Conservation (phyloP, 1,139 yeast species). For the Kazachstania sp. region DNA sequence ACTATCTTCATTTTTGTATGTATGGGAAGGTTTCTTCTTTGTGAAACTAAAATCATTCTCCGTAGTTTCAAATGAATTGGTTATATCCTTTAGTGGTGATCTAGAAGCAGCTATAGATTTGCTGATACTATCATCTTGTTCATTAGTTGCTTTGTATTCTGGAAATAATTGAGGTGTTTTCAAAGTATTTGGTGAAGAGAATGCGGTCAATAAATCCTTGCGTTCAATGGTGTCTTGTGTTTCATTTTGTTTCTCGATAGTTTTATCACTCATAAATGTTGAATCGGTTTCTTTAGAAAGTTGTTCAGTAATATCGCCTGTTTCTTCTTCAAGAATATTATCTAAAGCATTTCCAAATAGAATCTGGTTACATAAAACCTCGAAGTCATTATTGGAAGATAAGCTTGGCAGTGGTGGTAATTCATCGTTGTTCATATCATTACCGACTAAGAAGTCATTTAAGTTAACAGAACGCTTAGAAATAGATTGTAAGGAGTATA, state of each 20-base stretch:
- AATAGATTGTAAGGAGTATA: constrained; percentile 29
- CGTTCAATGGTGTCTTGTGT: neutral
- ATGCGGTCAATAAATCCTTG: neutral
- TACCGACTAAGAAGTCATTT: constrained; percentile 22
- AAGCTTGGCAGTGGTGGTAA: constrained; percentile 18
- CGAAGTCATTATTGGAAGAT: constrained; percentile 24
- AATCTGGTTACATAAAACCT: constrained; percentile 26
- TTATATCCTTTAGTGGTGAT: constrained; percentile 4
- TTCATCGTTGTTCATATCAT: constrained; percentile 4
- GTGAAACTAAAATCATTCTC: constrained; percentile 4
- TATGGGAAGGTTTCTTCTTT: neutral
- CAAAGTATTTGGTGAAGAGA: neutral
- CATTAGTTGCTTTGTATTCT: neutral
- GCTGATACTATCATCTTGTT: neutral
- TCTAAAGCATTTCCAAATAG: constrained; percentile 25
- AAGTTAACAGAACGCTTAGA: constrained; percentile 31
- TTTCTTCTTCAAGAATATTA: constrained; percentile 23
- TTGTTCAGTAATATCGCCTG: neutral
- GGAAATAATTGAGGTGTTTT: neutral
- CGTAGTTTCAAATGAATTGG: constrained; percentile 2
- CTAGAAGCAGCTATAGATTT: neutral
- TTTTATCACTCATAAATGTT: neutral
- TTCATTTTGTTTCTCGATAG: neutral
- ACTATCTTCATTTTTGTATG: neutral
- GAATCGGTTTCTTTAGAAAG: neutral